phyloP scores from a whole-genome alignment of 148 eudicot genomes.

The Euryodendron excelsum region DNA sequence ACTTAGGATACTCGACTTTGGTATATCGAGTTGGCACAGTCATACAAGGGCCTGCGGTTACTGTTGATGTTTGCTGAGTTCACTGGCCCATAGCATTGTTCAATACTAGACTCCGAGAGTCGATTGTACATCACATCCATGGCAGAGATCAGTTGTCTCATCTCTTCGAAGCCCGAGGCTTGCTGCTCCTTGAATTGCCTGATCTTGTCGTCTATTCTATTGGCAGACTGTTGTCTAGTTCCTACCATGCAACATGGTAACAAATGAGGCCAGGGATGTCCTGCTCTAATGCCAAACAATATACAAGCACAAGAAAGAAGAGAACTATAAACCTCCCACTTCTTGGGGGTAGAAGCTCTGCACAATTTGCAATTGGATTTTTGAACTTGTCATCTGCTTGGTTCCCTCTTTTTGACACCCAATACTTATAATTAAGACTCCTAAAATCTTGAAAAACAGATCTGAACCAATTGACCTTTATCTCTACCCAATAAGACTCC shows the following conservation, averaged over 20 bases:
- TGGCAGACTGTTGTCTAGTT: neutral
- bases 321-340: neutral
- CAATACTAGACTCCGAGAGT: neutral
- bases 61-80: neutral
- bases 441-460: too few species aligned
- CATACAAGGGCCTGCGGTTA: neutral
- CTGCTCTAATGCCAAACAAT: neutral
- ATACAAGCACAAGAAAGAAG: neutral
- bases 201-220: neutral
- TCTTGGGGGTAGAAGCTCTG: neutral
- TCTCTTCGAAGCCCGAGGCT: neutral
- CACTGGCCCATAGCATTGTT: neutral
- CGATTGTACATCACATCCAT: neutral
- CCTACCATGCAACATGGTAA: neutral
- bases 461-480: neutral
- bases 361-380: neutral
- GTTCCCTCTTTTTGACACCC: too few species aligned
- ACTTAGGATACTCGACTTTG: neutral
- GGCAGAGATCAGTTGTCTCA: neutral
- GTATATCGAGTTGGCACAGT: neutral
- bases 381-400: neutral
- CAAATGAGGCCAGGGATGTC: neutral
- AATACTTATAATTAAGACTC: too few species aligned
- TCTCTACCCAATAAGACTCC: neutral
- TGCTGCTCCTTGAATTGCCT: neutral